Evolutionary conservation across 1,284 basidiomycete genomes (phyloP).

Genomic region (Gastroboletus turbinatus): DNA sequence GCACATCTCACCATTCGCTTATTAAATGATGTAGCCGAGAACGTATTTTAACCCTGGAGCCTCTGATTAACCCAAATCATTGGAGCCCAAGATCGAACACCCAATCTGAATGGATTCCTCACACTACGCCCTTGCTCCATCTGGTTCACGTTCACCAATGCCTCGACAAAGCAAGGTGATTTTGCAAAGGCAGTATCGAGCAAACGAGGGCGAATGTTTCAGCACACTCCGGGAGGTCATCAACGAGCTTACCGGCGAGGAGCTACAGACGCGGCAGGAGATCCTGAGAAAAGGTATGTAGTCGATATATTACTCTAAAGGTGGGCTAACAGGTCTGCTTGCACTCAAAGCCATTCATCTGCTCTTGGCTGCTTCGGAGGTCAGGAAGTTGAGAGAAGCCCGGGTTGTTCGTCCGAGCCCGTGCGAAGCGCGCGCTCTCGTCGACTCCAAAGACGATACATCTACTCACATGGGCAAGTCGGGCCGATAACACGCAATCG

Average conservation of each 20-base stretch:
- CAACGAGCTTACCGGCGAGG: conserved; percentile 15
- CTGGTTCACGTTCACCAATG: background rate
- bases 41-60: conserved; percentile 10
- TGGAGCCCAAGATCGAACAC: background rate
- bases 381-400: background rate
- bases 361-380: conserved; percentile 2
- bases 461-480: conserved; percentile 7
- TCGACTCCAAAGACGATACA: background rate
- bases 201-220: conserved; percentile 21
- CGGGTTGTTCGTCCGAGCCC: background rate
- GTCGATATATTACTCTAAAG: background rate
- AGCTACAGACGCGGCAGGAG: conserved; percentile 22
- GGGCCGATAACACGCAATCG: background rate
- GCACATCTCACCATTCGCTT: background rate
- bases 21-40: background rate
- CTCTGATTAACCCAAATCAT: background rate
- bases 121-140: background rate
- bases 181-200: conserved; percentile 22
- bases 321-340: background rate
- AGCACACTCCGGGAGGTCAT: conserved; percentile 15
- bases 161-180: conserved; percentile 13
- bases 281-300: conserved; percentile 19
- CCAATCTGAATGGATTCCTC: background rate
- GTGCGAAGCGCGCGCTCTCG: background rate
- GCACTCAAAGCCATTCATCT: conserved; percentile 13